Percentiles rank a stretch among this genome's conserved stretches.
phyloP scores from a whole-genome alignment of 148 eudicot genomes.

The Gaultheria prostrata region DNA sequence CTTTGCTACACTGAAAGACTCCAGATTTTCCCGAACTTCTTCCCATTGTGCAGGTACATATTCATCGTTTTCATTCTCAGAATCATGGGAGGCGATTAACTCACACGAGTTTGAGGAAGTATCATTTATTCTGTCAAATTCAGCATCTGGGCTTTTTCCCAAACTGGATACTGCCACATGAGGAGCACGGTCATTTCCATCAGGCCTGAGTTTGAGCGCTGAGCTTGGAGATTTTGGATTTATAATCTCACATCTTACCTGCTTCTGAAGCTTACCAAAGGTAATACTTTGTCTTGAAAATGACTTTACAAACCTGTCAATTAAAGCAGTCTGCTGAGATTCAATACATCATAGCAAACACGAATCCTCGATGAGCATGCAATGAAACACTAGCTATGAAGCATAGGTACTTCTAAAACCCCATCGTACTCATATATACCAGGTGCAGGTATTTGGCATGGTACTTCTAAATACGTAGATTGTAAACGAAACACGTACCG shows the following conservation, averaged over 20 bases:
- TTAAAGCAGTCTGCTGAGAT: constrained; percentile 7
- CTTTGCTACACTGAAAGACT: constrained; percentile 17
- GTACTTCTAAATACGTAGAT: too few species aligned
- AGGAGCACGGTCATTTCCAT: constrained; percentile 17
- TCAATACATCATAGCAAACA: background rate
- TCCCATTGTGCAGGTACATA: constrained; percentile 19
- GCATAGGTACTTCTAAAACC: too few species aligned
- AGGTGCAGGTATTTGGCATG: too few species aligned
- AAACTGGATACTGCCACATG: constrained; percentile 15
- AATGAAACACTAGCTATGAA: background rate
- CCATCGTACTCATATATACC: too few species aligned
- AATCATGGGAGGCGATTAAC: constrained; percentile 26
- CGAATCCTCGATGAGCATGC: constrained; percentile 5
- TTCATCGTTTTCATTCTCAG: constrained; percentile 32
- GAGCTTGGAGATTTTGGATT: constrained; percentile 24
- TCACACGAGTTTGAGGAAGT: constrained; percentile 22
- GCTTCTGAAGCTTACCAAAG: constrained; percentile 83
- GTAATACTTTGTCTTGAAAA: constrained; percentile 56
- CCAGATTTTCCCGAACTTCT: constrained; percentile 1
- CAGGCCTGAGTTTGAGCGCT: constrained; percentile 16
- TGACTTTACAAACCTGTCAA: constrained; percentile 60
- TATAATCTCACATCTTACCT: constrained; percentile 66
- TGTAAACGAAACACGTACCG: too few species aligned
- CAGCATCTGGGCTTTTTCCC: constrained; percentile 26
- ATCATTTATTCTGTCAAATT: constrained; percentile 19